These are phyloP conservation scores for Micromonas pusilla DNA, from an alignment of 139 green algal species.

Conservation along the genomic window DNA sequence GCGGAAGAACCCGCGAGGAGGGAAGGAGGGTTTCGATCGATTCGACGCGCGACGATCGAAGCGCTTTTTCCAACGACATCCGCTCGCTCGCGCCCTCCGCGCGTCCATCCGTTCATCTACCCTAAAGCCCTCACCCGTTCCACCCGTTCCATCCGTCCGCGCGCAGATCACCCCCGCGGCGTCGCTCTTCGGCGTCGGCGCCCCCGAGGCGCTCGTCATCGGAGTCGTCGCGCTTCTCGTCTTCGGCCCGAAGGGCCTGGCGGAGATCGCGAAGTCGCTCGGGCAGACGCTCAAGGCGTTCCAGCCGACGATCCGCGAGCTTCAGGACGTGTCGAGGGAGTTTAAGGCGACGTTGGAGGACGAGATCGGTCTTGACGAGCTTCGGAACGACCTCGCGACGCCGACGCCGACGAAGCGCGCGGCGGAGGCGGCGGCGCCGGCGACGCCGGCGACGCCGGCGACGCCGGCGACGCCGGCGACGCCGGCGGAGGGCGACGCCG, in stretches of 20 bases:
- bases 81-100: no score
- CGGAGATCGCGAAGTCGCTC: slow-evolving; percentile 80
- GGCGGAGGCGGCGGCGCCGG: slow-evolving; percentile 15
- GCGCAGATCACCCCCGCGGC: background rate
- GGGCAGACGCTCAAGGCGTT: slow-evolving; percentile 74
- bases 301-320: slow-evolving; percentile 89
- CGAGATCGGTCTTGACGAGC: slow-evolving; percentile 91
- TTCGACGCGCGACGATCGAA: no score
- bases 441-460: slow-evolving; percentile 1
- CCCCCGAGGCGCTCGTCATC: slow-evolving; percentile 91
- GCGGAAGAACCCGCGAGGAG: no score
- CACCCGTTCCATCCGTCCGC: background rate
- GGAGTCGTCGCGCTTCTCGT: slow-evolving; percentile 94
- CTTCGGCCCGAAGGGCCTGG: slow-evolving; percentile 95
- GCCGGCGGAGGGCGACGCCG: background rate
- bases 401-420: slow-evolving; percentile 15
- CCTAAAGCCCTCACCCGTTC: no score
- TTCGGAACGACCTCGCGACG: slow-evolving; percentile 53
- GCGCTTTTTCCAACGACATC: no score
- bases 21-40: no score
- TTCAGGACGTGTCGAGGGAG: slow-evolving; percentile 75
- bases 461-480: background rate
- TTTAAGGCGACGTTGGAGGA: slow-evolving; percentile 83
- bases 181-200: slow-evolving; percentile 88
- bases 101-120: no score